Base-by-base conservation (phyloP, 1,139 yeast genomes). In the Sugiyamaella novakii region DNA sequence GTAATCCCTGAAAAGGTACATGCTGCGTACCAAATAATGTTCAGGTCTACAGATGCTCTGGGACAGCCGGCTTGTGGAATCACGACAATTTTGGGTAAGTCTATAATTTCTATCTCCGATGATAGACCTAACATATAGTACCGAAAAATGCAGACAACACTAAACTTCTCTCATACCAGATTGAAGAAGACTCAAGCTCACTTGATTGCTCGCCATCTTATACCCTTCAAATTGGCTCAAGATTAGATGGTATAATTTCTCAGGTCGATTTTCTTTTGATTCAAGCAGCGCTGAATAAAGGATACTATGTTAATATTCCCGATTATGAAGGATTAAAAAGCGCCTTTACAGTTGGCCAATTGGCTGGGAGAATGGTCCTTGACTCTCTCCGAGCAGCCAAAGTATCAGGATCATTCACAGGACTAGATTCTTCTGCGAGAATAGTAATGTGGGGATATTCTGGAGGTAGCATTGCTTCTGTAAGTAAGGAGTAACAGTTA, bases 381-480 rank as follows among this genome's bases (percentile, higher is more conserved):
- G 60, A 60, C 46, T 53, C 59, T 5, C 40, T 61, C 10, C 46
- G 57, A 8, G 61, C 62, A 1, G 53, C 43, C 3, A 54, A 58
- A 14, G 42, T 45, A 12, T 50, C 61, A 5, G 43, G 42, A 5
- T 36, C 46, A 21, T 31, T 50, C 30, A 50, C 54, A 10, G 60
- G 59, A 2, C 51, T 60, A n/a, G 30, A 24, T 15, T 17, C 52
- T 5, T 38, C 53, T 10, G 53, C 59, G 4, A 42, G 41, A 7
- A 52, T 51, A 12, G 58, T 52, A 11, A 33, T 51, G 33, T 54
- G 55, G 61, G 69, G 69, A 4, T 65, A 63, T 55, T 65, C 68
- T 7, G 67, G 67, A 5, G 69, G 66, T 12, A 24, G 38, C 4
- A 43, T 57, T n/a, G 66, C 69, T 3, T 39, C 65, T 14, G 68